Evolutionary conservation across 257 asterid species (phyloP).

Genomic region (Rauvolfia tetraphylla): DNA sequence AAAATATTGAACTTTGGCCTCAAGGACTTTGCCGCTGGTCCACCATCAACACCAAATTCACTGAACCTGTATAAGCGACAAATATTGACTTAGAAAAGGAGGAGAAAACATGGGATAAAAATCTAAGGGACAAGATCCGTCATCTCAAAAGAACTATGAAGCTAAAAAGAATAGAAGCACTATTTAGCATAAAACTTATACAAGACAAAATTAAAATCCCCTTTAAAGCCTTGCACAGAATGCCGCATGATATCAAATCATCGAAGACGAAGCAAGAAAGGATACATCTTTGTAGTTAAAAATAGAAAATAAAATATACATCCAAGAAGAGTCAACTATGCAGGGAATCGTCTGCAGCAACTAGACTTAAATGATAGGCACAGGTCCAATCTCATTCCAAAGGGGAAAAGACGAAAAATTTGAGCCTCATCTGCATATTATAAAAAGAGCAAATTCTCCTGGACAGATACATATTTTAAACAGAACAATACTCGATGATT

Average conservation of each 20-base stretch:
- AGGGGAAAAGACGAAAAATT: background rate
- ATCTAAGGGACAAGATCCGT: background rate
- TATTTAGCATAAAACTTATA: background rate
- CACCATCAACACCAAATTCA: constrained; percentile 87
- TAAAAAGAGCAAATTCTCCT: background rate
- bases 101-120: background rate
- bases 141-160: background rate
- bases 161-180: background rate
- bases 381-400: background rate
- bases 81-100: background rate
- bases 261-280: background rate
- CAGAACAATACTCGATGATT: background rate
- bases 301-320: background rate
- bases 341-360: background rate
- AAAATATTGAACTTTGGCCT: constrained; percentile 64
- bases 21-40: constrained; percentile 69
- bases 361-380: background rate
- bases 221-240: background rate
- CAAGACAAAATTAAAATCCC: background rate
- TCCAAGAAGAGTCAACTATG: background rate
- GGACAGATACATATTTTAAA: background rate
- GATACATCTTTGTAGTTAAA: background rate
- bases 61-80: constrained; percentile 42
- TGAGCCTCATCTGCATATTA: background rate
- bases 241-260: background rate